Evolutionary conservation across 2,329 filamentous ascomycete genomes (phyloP), one percentile per base, ranked within the genome.

Genomic region (Diaporthe nobilis): DNA sequence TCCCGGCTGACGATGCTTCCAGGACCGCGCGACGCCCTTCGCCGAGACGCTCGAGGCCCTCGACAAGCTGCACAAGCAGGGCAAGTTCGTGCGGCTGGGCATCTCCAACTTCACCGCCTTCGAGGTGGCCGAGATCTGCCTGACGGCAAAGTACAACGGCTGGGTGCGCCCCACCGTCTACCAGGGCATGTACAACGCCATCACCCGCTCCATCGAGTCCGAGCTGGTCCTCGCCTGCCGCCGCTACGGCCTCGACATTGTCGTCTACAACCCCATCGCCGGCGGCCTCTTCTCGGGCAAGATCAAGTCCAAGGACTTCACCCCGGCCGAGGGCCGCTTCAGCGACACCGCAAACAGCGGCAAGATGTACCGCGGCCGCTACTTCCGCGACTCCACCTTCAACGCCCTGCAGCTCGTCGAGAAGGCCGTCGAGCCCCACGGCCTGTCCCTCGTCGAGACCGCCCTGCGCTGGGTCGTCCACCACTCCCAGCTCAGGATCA

Each of bases 121-220:
- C 82, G 95, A 98, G 83, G 94, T 98, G 13, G 95, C 95, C 0
- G 95, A 98, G 85, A 90, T 97, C 13, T 93, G 93, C 75, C 90
- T 95, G 83, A 93, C 92, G 53, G 96, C 94, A 87, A 93, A 93
- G 80, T 91, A 94, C 85, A 92, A 94, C 80, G 90, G 91, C 77
- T 97, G 94, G 94, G 94, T 97, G 22, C 90, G 93, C 53, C 95
- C 95, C 1, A 95, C 93, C 0, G 91, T 97, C 74, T 57, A 57
- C 67, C 95, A 97, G 84, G 95, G 89, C 80, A 96, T 97, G 94
- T 96, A 96, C 85, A 96, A 96, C 83, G 91, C 90, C 75, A 94
- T 96, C 79, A 94, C 92, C 31, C 91, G 95, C 71, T 90, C 90
- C 73, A 92, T 96, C 77, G 95, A 97, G 82, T 83, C 90, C 0